A percentile compares a stretch with the other conserved stretches of the same genome.
phyloP scores from a whole-genome alignment of 129 eudicot species.

The Centrapalus pauciflorus region DNA sequence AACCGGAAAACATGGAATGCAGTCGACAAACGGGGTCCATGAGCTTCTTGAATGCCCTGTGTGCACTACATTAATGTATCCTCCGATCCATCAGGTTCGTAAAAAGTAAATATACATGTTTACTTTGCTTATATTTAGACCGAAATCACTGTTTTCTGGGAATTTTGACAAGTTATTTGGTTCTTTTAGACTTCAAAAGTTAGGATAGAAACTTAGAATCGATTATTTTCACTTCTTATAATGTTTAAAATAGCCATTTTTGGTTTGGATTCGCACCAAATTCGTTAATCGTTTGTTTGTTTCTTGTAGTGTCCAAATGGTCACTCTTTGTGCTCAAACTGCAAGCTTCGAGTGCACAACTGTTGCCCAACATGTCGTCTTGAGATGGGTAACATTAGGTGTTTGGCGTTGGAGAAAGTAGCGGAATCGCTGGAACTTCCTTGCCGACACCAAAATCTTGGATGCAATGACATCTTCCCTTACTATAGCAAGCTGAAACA shows the following conservation, averaged over 20 bases:
- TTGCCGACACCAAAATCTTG: constrained; percentile 65
- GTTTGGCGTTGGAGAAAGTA: constrained; percentile 87
- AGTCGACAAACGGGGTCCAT: constrained; percentile 61
- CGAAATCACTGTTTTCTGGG: background rate
- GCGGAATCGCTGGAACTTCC: constrained; percentile 80
- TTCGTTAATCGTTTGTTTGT: constrained; percentile 1
- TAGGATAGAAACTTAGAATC: background rate
- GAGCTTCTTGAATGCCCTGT: constrained; percentile 85
- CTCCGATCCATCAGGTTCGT: constrained; percentile 89
- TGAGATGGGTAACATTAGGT: constrained; percentile 79
- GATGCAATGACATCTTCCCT: constrained; percentile 75
- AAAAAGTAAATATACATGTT: background rate
- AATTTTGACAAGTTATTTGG: background rate
- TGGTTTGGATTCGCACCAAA: background rate
- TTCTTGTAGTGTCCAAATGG: constrained; percentile 79
- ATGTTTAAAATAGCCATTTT: background rate
- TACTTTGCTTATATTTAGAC: background rate
- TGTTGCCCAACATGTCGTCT: constrained; percentile 79
- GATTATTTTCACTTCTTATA: background rate
- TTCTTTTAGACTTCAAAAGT: background rate
- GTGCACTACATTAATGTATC: constrained; percentile 69
- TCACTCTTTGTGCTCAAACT: constrained; percentile 76
- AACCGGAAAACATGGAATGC: constrained; percentile 41
- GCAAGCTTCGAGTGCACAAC: constrained; percentile 65
- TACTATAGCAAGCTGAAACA: constrained; percentile 76